These are phyloP conservation scores for Fusarium keratoplasticum DNA, from an alignment of 2,329 filamentous ascomycete genomes.

Conservation along the genomic window DNA sequence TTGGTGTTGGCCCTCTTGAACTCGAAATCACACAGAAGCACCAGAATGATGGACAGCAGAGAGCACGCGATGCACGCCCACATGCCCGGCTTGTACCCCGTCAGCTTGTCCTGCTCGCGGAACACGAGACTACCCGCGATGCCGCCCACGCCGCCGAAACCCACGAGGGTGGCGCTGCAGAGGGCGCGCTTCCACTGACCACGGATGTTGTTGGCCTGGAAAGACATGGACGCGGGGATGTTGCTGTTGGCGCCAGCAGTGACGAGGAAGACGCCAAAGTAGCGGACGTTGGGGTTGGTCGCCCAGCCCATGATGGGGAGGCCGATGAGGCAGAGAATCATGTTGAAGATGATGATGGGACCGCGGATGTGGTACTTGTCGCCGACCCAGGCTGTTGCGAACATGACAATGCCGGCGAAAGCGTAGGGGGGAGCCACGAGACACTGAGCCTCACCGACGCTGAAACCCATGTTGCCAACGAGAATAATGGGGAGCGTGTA, in stretches of 20 bases:
- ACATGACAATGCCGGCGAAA: slow-evolving; percentile 74
- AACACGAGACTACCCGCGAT: slow-evolving; percentile 83
- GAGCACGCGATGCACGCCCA: slow-evolving; percentile 66
- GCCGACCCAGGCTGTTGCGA: slow-evolving; percentile 68
- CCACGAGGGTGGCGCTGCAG: slow-evolving; percentile 79
- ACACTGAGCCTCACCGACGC: slow-evolving; percentile 72
- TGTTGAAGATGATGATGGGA: slow-evolving; percentile 74
- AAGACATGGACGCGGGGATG: slow-evolving; percentile 78
- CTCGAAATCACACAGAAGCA: slow-evolving; percentile 53
- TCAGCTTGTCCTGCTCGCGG: slow-evolving; percentile 63
- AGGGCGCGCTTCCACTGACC: slow-evolving; percentile 91
- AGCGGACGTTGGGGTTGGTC: slow-evolving; percentile 66
- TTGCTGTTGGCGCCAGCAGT: slow-evolving; percentile 83
- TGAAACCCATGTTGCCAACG: slow-evolving; percentile 70
- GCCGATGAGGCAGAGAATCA: slow-evolving; percentile 74
- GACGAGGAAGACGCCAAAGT: slow-evolving; percentile 81
- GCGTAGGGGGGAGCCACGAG: slow-evolving; percentile 77
- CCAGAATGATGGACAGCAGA: slow-evolving; percentile 59
- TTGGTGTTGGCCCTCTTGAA: slow-evolving; percentile 60
- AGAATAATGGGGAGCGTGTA: slow-evolving; percentile 86
- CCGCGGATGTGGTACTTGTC: slow-evolving; percentile 76
- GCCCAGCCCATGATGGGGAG: slow-evolving; percentile 80
- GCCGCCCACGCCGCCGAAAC: slow-evolving; percentile 81
- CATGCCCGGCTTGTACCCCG: slow-evolving; percentile 65
- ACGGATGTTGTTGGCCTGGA: slow-evolving; percentile 89